Conservation (phyloP, 345 rosid species). For the Populus euphratica region DNA sequence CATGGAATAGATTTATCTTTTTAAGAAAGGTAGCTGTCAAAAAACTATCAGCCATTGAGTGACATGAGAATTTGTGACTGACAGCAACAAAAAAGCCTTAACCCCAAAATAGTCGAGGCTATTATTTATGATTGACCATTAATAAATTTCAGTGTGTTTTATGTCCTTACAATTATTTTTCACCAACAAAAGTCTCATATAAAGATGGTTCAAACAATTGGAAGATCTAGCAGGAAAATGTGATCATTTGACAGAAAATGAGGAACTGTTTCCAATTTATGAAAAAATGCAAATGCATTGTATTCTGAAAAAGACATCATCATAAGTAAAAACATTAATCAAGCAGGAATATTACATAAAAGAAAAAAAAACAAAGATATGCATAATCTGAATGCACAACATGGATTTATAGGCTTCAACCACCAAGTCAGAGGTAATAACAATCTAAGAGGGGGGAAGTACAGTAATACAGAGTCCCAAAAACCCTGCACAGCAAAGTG, state of each 20-base stretch:
- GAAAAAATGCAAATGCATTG: background rate
- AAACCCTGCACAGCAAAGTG: background rate
- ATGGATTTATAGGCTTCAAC: background rate
- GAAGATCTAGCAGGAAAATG: background rate
- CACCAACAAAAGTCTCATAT: background rate
- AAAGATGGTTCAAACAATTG: background rate
- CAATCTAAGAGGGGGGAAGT: background rate
- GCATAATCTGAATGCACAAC: background rate
- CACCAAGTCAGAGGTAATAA: background rate
- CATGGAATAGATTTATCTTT: constrained; percentile 1
- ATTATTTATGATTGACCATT: background rate
- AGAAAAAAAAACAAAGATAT: background rate
- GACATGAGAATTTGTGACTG: background rate
- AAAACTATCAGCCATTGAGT: background rate
- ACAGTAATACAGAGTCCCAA: background rate
- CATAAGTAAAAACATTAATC: background rate
- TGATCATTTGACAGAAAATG: background rate
- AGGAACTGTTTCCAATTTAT: background rate
- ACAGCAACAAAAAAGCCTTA: background rate
- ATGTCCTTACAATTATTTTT: background rate
- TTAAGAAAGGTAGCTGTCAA: background rate
- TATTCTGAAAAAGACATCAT: background rate
- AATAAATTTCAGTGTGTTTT: background rate
- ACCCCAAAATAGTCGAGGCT: background rate
- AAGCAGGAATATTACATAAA: background rate